A percentile compares a stretch with the other conserved stretches of the same genome.
Conservation (phyloP, 305 asterid genomes). For the Solanum hybrid region DNA sequence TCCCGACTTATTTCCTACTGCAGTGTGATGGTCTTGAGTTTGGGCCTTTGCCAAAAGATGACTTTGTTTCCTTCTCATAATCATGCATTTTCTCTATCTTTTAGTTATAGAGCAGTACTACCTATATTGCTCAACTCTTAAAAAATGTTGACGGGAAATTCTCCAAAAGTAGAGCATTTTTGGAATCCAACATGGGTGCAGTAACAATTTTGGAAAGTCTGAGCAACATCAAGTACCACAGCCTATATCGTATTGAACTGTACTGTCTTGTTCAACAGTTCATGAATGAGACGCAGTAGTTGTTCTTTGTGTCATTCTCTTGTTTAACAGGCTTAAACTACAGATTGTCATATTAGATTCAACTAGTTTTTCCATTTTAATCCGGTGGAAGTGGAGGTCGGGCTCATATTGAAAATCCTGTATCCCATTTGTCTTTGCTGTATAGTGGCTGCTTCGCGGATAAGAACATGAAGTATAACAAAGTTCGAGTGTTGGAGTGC, state of each 20-base stretch:
- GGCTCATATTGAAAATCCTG: not conserved
- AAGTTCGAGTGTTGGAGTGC: not conserved
- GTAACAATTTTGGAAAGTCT: not conserved
- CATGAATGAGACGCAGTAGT: not conserved
- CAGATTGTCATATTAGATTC: not conserved
- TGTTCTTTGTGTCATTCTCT: not conserved
- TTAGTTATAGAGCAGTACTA: not conserved
- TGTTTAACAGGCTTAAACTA: not conserved
- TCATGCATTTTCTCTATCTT: not conserved
- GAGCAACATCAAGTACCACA: not conserved
- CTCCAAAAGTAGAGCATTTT: not conserved
- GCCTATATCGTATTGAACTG: not conserved
- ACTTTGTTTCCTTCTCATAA: not conserved
- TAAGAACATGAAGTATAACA: not conserved
- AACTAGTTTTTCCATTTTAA: not conserved
- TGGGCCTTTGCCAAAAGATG: not conserved
- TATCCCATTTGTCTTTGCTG: not conserved
- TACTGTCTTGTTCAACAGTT: not conserved
- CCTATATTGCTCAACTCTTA: not conserved
- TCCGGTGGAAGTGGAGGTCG: not conserved
- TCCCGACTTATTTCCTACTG: not conserved
- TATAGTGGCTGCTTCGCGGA: not conserved
- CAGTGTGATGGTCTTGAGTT: not conserved
- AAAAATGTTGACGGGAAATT: not conserved
- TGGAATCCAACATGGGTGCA: not conserved